phyloP scores from a whole-genome alignment of 345 rosid species.

The Noccaea caerulescens region DNA sequence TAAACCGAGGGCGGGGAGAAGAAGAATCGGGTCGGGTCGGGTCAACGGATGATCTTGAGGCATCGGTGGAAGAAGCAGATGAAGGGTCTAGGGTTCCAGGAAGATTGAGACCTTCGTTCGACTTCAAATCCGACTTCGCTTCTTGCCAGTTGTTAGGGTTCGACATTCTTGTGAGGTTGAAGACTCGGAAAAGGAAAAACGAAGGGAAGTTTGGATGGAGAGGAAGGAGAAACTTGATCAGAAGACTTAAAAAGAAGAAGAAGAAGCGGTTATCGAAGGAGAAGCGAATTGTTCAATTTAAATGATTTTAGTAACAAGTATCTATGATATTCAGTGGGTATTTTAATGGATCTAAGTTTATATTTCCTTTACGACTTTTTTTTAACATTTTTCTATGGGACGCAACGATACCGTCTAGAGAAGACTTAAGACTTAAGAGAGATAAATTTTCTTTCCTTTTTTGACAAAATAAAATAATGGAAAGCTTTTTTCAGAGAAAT shows the following conservation, averaged over 20 bases:
- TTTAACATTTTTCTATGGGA: neutral
- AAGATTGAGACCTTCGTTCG: slow-evolving; percentile 34
- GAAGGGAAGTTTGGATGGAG: neutral
- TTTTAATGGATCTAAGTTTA: no score
- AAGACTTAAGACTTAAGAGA: neutral
- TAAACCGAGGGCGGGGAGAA: neutral
- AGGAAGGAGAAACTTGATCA: slow-evolving; percentile 22
- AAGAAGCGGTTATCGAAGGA: slow-evolving; percentile 17
- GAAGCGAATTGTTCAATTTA: slow-evolving; percentile 25
- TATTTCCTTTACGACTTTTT: neutral
- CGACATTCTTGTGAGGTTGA: slow-evolving; percentile 6
- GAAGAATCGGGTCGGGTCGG: slow-evolving; percentile 24
- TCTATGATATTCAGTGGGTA: no score
- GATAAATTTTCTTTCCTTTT: no score
- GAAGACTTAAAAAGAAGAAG: slow-evolving; percentile 1
- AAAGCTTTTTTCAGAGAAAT: no score
- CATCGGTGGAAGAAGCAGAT: slow-evolving; percentile 34
- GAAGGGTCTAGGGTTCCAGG: slow-evolving; percentile 27
- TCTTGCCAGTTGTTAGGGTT: slow-evolving; percentile 10
- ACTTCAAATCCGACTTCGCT: slow-evolving; percentile 25
- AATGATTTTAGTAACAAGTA: no score
- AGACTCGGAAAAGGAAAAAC: neutral
- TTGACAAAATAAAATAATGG: no score
- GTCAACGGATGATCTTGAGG: slow-evolving; percentile 39
- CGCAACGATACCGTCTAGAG: neutral